Evolutionary conservation across 768 basidiomycete genomes (phyloP).

Genomic region (Daedaleopsis nitida): DNA sequence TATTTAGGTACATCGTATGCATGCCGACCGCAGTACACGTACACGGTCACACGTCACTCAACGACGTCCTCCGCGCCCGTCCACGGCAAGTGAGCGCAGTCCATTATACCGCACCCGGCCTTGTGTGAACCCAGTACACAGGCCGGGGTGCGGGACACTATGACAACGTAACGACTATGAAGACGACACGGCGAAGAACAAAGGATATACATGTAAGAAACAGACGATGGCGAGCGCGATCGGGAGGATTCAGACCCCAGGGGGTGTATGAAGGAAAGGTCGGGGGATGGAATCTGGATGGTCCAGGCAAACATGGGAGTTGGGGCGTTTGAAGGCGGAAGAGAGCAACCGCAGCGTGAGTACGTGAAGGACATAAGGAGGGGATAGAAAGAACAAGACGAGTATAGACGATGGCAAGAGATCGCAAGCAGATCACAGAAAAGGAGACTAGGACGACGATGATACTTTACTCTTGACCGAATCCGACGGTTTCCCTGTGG

Average conservation of each 20-base stretch:
- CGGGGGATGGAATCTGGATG: too few species aligned
- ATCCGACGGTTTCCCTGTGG: conserved; percentile 86
- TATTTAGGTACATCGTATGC: background rate
- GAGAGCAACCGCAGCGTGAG: background rate
- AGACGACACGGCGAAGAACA: background rate
- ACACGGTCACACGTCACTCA: background rate
- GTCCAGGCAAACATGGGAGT: too few species aligned
- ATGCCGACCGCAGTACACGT: background rate
- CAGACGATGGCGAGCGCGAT: background rate
- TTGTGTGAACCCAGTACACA: background rate
- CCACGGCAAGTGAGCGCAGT: background rate
- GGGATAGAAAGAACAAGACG: too few species aligned
- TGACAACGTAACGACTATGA: background rate
- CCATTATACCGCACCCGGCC: background rate
- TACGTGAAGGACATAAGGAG: background rate
- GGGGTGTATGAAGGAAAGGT: background rate
- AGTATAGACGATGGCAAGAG: background rate
- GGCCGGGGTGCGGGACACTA: background rate
- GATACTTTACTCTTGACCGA: conserved; percentile 79
- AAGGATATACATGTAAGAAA: conserved; percentile 12
- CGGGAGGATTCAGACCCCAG: too few species aligned
- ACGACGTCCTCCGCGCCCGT: background rate
- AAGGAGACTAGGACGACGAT: background rate
- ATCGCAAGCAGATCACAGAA: background rate
- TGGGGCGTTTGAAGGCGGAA: background rate